Evolutionary conservation across 129 eudicot genomes (phyloP), one percentile per base, ranked within the genome.

Genomic region (Ambrosia artemisiifolia): DNA sequence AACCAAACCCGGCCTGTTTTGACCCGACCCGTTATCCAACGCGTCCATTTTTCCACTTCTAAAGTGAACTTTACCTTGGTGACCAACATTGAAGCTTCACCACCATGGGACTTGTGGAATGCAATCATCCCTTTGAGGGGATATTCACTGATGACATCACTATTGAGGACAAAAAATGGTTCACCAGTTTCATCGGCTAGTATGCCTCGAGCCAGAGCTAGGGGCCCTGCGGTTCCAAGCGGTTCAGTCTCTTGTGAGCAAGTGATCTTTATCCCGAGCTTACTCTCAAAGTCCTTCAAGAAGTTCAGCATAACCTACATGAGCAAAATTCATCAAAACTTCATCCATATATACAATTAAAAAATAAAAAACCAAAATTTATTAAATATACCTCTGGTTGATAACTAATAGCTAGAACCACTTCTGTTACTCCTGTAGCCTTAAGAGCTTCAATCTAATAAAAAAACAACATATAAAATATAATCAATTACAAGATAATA

Each of bases 241-340:
- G 96, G 96, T 77, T 90, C 96, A n/a, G 87, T 87, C 84, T 87
- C 91, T 83, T 85, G 91, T 11, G 94, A 91, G 68, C 97, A 91
- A 61, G 95, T 85, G 74, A 91, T 91, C 79, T 82, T 85, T 79
- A 91, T 88, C 65, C 79, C 95, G 28, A 88, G 84, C 70, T 88
- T 84, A 44, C 84, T 71, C 79, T 91, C 97, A 72, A 88, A 91
- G 44, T 91, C 95, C 78, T 91, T 91, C 74, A 91, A 82, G 76
- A 91, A 91, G 70, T 82, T 84, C 46, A 85, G 80, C 94, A 90
- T 85, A 7, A 87, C 90, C 88, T 79, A 71, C 56, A 73, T 32
- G 62, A 13, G 44, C 16, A 68, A 30, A 28, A n/a, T 0, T 0
- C 20, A 56, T 71, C 11, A 54, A 38, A 70, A 19, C 13, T 54